These are phyloP conservation scores for Lophium mytilinum DNA, from an alignment of 495 filamentous ascomycete genomes.

Conservation along the genomic window DNA sequence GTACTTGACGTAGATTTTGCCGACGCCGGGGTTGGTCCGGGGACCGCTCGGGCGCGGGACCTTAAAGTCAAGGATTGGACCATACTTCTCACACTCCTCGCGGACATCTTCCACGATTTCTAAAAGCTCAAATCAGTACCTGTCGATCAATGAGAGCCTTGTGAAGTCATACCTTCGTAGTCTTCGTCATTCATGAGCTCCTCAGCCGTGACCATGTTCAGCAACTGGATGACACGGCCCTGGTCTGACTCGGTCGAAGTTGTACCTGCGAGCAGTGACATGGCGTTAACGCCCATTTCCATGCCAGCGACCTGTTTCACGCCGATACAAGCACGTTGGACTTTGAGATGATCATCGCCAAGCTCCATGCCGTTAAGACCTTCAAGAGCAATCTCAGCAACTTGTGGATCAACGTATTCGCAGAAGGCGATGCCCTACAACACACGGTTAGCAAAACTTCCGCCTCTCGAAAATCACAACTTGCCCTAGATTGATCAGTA, in stretches of 20 bases:
- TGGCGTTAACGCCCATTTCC: slow-evolving; percentile 94
- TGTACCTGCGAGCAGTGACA: slow-evolving; percentile 97
- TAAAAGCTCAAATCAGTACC: slow-evolving; percentile 34
- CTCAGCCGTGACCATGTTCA: slow-evolving; percentile 97
- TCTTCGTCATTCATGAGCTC: slow-evolving; percentile 91
- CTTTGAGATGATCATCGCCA: slow-evolving; percentile 76
- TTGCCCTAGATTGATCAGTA: slow-evolving; percentile 82
- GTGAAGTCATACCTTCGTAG: slow-evolving; percentile 64
- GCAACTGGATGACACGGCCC: slow-evolving; percentile 74
- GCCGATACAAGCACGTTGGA: slow-evolving; percentile 82
- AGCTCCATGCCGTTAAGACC: slow-evolving; percentile 89
- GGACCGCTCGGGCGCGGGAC: slow-evolving; percentile 79
- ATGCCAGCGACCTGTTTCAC: slow-evolving; percentile 80
- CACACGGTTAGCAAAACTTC: no score
- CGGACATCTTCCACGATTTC: slow-evolving; percentile 91
- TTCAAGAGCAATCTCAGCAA: slow-evolving; percentile 80
- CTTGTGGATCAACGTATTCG: slow-evolving; percentile 74
- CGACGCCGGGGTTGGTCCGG: slow-evolving; percentile 78
- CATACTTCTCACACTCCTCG: slow-evolving; percentile 89
- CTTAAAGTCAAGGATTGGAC: slow-evolving; percentile 74
- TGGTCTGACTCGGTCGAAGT: slow-evolving; percentile 61
- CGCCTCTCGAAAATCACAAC: slow-evolving; percentile 30
- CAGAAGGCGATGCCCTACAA: slow-evolving; percentile 88
- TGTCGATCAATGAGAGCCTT: neutral
- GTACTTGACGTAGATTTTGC: slow-evolving; percentile 96